Conservation (phyloP, 1,139 yeast genomes). For the Diutina pseudorugosa region DNA sequence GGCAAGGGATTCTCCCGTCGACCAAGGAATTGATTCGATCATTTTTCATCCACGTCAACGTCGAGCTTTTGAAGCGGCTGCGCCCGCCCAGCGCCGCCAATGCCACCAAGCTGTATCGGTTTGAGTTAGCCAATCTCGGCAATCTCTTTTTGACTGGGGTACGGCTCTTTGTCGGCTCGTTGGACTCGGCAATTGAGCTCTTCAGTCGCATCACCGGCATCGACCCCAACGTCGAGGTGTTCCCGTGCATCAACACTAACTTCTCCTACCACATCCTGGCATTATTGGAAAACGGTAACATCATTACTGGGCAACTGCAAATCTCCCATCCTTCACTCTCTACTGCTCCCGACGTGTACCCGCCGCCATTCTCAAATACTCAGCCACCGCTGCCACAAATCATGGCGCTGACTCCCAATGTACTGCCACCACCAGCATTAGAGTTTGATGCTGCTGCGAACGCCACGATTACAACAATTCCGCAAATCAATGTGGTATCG, state of each 20-base stretch:
- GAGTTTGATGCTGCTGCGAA: not conserved
- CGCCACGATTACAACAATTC: not conserved
- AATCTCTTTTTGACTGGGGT: conserved; percentile 78
- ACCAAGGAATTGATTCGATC: conserved; percentile 67
- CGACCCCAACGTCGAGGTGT: conserved; percentile 39
- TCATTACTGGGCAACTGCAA: conserved; percentile 89
- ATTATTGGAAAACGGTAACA: conserved; percentile 48
- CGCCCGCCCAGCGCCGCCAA: conserved; percentile 27
- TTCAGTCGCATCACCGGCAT: conserved; percentile 58
- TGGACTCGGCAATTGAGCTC: conserved; percentile 75
- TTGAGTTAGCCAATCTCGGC: conserved; percentile 75
- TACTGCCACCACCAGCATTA: not conserved
- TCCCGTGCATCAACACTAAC: conserved; percentile 78
- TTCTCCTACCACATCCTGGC: conserved; percentile 86
- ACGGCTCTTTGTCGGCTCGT: conserved; percentile 67
- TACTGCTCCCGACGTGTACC: conserved; percentile 15
- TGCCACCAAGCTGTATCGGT: conserved; percentile 44
- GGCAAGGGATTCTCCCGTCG: conserved; percentile 52
- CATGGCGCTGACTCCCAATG: conserved; percentile 4
- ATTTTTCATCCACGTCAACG: conserved; percentile 67
- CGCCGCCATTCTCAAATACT: conserved; percentile 26
- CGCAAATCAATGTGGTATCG: not conserved
- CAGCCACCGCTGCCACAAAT: conserved; percentile 25
- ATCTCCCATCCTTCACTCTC: conserved; percentile 65
- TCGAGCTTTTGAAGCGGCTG: conserved; percentile 61